These are phyloP conservation scores for Colletotrichum cordylinicola DNA, from an alignment of 2,329 filamentous ascomycete genomes.

Conservation along the genomic window DNA sequence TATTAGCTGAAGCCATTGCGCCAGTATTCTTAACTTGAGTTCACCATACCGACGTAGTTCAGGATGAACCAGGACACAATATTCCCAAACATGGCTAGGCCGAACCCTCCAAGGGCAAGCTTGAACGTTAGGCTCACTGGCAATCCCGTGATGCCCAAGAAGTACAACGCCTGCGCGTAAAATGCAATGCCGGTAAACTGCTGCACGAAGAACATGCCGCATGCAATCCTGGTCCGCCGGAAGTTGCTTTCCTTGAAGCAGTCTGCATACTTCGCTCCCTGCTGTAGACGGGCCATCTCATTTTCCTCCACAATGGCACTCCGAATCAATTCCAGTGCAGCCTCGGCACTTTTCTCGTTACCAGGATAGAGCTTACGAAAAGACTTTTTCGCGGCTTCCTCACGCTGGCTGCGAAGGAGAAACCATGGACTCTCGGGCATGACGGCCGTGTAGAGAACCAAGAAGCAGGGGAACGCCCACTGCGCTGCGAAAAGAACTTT, in stretches of 20 bases:
- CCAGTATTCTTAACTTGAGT: too few relatives aligned
- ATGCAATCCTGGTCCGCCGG: constrained; percentile 27
- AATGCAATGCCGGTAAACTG: constrained; percentile 31
- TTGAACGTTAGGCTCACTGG: constrained; percentile 15
- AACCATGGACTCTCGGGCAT: not conserved
- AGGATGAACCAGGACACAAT: not conserved
- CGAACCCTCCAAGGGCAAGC: not conserved
- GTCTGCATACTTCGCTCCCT: not conserved
- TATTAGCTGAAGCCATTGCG: too few relatives aligned
- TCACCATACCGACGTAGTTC: not conserved
- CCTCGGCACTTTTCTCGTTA: not conserved
- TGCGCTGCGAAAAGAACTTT: not conserved
- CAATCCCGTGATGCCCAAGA: not conserved
- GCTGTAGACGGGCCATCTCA: not conserved
- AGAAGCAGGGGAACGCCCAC: not conserved
- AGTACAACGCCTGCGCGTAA: not conserved
- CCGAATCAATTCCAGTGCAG: not conserved
- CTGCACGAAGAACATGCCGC: constrained; percentile 33
- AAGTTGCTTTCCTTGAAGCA: not conserved
- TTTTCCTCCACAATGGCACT: not conserved
- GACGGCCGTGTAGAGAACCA: not conserved
- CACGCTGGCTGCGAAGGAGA: not conserved
- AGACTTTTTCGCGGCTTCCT: not conserved
- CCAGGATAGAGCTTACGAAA: not conserved
- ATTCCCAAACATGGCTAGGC: not conserved